Evolutionary conservation across 768 basidiomycete genomes (phyloP), one percentile per base, ranked within the genome.

Genomic region (Peribolospora baueri): DNA sequence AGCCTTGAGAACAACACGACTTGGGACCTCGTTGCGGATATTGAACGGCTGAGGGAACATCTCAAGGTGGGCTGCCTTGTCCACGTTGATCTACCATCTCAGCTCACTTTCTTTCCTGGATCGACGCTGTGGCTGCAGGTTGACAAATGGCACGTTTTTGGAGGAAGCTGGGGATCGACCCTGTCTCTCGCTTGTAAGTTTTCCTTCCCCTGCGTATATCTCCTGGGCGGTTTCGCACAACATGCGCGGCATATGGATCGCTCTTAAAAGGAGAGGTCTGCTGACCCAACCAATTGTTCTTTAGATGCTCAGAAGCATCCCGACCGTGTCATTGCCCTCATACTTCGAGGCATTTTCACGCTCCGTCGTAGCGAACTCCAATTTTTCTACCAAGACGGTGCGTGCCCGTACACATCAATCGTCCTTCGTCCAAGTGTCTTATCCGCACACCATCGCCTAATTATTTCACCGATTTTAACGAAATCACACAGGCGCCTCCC

Each of bases 131-230:
- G 81, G 56, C 74, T 95, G 11, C 69, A 69, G 46, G 74, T 95
- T 55, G 79, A 84, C 14, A 84, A 78, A 63, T 93, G 87, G 88
- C 79, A 90, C 55, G 84, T 93, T 38, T 93, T 95, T 64, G 90
- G 90, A 39, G 88, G 88, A 7, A 84, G 39, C 81, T 51, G 91
- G 88, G 87, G 82, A 81, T 60, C 51, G 71, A 65, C n/a, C 56
- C 48, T 42, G 5, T 39, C 36, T 45, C 42, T 14, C 46, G 25
- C 47, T 48, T 57, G 14, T 40, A 55, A 54, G 25, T 7, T 48
- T 59, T 51, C 46, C 42, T 38, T 46, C 9, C 9, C 49, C 38
- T 50, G 49, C 8, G 9, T 45, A 45, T 2, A 42, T 53, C 5
- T 2, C 51, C 7, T 7, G 11, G 8, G 5, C 3, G 36, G 3